Evolutionary conservation across 225 moss, liverwort and hornwort species (phyloP).

Genomic region (Rhytidiadelphus loreus): DNA sequence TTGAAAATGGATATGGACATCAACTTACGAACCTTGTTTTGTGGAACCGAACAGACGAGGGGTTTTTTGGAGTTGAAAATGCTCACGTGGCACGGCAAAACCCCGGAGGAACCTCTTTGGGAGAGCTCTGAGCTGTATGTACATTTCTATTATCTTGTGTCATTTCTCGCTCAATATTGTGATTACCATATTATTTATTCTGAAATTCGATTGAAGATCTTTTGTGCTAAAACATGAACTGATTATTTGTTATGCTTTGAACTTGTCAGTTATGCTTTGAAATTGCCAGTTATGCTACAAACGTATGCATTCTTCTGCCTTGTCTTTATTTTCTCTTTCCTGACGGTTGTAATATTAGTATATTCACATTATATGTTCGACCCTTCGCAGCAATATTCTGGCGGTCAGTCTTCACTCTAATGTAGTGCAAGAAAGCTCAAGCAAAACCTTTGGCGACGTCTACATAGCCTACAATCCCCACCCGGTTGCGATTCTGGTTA

Average conservation of each 20-base stretch:
- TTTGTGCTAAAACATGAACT: background rate
- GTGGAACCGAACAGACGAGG: conserved; percentile 12
- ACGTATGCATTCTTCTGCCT: background rate
- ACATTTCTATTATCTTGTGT: background rate
- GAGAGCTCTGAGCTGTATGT: conserved; percentile 35
- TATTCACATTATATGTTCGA: background rate
- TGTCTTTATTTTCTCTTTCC: background rate
- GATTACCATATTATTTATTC: background rate
- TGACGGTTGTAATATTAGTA: background rate
- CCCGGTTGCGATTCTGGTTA: conserved; percentile 24
- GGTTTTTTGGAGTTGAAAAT: conserved; percentile 18
- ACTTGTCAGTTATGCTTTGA: background rate
- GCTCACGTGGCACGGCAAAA: conserved; percentile 51
- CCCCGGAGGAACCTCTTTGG: conserved; percentile 45
- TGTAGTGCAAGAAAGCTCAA: conserved; percentile 3
- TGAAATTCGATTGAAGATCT: background rate
- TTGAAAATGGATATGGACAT: background rate
- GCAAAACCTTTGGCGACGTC: conserved; percentile 26
- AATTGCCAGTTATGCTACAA: background rate
- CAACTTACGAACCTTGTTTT: background rate
- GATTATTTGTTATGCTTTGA: background rate
- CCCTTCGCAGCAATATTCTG: conserved; percentile 52
- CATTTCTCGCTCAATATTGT: background rate
- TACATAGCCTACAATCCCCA: conserved; percentile 84
- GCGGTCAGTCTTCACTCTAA: conserved; percentile 62